Conservation (phyloP, 1,284 basidiomycete species). For the Tilletiaria anomala region DNA sequence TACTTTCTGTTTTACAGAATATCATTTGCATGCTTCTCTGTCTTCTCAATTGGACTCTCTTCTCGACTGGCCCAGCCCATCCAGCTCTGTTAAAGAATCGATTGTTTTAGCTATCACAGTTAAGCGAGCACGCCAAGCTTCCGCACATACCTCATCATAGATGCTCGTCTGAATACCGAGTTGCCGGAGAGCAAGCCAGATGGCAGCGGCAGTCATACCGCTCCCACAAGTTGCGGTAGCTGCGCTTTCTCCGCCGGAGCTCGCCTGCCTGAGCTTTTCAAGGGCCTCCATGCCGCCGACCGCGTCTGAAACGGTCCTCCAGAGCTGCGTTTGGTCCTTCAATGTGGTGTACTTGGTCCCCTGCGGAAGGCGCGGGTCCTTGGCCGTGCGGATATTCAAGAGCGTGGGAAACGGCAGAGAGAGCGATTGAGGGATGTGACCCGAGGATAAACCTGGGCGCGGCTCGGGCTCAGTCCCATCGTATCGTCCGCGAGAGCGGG, state of each 20-base stretch:
- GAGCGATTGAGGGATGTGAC: slow-evolving; percentile 78
- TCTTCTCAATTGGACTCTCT: slow-evolving; percentile 5
- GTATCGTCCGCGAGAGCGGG: slow-evolving; percentile 51
- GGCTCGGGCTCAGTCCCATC: slow-evolving; percentile 72
- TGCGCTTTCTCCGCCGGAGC: slow-evolving; percentile 8
- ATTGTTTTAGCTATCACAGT: not conserved
- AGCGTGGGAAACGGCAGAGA: slow-evolving; percentile 73
- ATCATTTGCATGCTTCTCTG: not conserved
- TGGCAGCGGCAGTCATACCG: slow-evolving; percentile 88
- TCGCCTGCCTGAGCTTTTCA: slow-evolving; percentile 32
- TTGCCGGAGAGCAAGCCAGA: slow-evolving; percentile 72
- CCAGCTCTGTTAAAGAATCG: slow-evolving; percentile 4
- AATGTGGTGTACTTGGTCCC: slow-evolving; percentile 24
- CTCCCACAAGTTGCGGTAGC: slow-evolving; percentile 39
- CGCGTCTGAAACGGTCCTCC: slow-evolving; percentile 49
- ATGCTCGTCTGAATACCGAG: slow-evolving; percentile 51
- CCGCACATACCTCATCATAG: slow-evolving; percentile 62
- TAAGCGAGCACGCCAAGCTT: too few relatives aligned
- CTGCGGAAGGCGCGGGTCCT: slow-evolving; percentile 39
- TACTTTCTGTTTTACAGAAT: not conserved
- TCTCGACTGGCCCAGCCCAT: slow-evolving; percentile 16
- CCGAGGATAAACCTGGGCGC: slow-evolving; percentile 67
- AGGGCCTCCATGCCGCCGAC: slow-evolving; percentile 45
- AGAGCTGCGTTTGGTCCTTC: slow-evolving; percentile 32
- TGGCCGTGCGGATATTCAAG: slow-evolving; percentile 47